Evolutionary conservation across 306 rosid species (phyloP).

Genomic region (Prinsepia uniflora): DNA sequence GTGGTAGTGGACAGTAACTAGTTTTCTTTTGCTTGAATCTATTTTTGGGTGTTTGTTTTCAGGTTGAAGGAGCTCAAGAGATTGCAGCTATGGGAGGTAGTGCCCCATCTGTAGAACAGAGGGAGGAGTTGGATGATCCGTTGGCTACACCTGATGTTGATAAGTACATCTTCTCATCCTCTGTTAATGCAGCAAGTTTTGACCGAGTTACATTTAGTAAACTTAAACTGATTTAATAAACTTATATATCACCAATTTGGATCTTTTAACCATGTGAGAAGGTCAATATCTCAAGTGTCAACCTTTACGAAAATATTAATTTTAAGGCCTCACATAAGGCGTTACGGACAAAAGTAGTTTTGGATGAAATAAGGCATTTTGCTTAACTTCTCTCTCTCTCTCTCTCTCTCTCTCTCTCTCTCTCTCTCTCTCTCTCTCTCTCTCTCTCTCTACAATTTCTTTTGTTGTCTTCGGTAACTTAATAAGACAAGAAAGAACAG

Average conservation of each 20-base stretch:
- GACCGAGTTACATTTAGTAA: neutral
- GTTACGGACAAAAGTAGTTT: neutral
- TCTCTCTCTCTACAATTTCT: neutral
- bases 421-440: too few relatives aligned
- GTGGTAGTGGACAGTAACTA: conserved; percentile 1
- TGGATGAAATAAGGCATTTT: neutral
- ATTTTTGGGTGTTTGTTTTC: conserved; percentile 10
- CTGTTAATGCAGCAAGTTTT: neutral
- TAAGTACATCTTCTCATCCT: conserved; percentile 31
- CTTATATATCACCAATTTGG: neutral
- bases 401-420: too few relatives aligned
- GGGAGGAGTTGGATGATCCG: conserved; percentile 80
- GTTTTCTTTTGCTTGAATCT: neutral
- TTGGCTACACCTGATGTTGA: conserved; percentile 81
- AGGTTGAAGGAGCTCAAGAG: conserved; percentile 91
- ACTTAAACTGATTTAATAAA: conserved; percentile 2
- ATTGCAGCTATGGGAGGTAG: conserved; percentile 46
- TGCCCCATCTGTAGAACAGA: conserved; percentile 48
- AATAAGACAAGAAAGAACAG: neutral
- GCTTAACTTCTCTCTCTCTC: neutral
- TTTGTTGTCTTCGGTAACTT: neutral
- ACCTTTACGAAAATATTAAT: neutral
- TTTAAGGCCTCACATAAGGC: neutral
- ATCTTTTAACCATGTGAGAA: neutral
- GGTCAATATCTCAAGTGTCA: neutral